Base-by-base conservation (phyloP, 495 filamentous ascomycete species). In the Cercophora samala region DNA sequence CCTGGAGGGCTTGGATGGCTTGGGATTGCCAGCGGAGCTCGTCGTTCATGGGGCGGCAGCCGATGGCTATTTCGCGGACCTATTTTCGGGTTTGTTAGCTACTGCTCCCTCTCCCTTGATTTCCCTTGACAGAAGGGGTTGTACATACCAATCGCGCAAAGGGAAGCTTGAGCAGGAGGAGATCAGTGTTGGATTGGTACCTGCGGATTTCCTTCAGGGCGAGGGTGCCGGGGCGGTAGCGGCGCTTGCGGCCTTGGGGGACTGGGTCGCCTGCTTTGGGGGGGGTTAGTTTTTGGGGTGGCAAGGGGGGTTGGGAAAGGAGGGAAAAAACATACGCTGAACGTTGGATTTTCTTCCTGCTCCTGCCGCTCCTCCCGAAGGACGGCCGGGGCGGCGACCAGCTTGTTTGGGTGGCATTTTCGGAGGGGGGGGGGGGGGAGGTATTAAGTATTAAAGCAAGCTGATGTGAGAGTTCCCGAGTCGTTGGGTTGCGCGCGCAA, bases 1-100 rank as follows among this genome's bases (percentile, higher is more conserved):
- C 94, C 71, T 98, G 94, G 6, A 98, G 82, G 3, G 94, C 94
- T 67, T 87, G 84, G 66, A 98, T 91, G 3, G 94, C 94, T 72
- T 93, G 91, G 32, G 90, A 93, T 76, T 98, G 94, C 93, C 93
- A 98, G 18, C 93, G 87, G 69, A 95, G 82, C 5, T 79, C 79
- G 59, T 91, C 86, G 58, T 84, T 80, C 54, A 76, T 81, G 19
- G 83, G 84, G 17, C 79, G 76, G 65, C 79, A 72, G 13, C 69
- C 74, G 53, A 91, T 71, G 8, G 90, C 90, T 64, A 97, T 92
- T 80, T 98, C 94, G 69, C 93, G 89, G 64, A 92, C 89, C 90
- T 93, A 69, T 19, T 25, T 53, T 26, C 17, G 21, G 15, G 61
- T 56, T 11, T 29, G 21, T 29, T 4, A 25, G 15, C 8, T 0